Conservation (phyloP, 2,329 filamentous ascomycete species). For the Hymenoscyphus salicellus region DNA sequence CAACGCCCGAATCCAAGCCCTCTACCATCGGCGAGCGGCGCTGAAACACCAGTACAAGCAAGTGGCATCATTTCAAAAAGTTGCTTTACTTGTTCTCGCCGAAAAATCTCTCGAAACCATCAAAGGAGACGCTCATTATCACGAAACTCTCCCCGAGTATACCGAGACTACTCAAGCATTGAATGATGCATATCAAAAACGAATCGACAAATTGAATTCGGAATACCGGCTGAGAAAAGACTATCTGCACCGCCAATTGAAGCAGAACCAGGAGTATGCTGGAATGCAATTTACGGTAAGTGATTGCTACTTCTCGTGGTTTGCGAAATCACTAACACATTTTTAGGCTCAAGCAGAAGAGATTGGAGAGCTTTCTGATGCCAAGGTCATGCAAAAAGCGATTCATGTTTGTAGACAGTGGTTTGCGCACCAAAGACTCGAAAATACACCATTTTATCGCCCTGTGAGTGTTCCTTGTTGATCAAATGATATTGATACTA, state of each 20-base stretch:
- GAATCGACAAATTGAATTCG: constrained; percentile 15
- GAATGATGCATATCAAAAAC: constrained; percentile 20
- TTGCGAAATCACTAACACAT: constrained; percentile 12
- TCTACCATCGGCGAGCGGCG: constrained; percentile 30
- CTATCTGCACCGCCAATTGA: constrained; percentile 14
- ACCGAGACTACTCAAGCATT: constrained; percentile 23
- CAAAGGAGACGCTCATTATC: constrained; percentile 26
- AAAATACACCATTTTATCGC: constrained; percentile 26
- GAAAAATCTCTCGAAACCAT: constrained; percentile 31
- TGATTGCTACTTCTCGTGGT: neutral
- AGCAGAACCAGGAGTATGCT: constrained; percentile 21
- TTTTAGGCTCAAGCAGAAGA: constrained; percentile 22
- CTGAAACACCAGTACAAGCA: constrained; percentile 31
- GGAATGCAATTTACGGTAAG: constrained; percentile 26
- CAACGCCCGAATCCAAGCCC: constrained; percentile 30
- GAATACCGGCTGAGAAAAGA: constrained; percentile 15
- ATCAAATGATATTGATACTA: constrained; percentile 4
- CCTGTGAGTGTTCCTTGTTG: constrained; percentile 24
- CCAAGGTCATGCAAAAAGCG: constrained; percentile 23
- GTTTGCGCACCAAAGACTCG: constrained; percentile 12
- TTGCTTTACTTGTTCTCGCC: constrained; percentile 27
- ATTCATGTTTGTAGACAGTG: constrained; percentile 23
- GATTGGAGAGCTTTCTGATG: constrained; percentile 20
- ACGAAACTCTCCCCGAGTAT: constrained; percentile 33
- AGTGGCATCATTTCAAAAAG: constrained; percentile 26